phyloP scores from a whole-genome alignment of 345 rosid genomes.

The Hirschfeldia incana region DNA sequence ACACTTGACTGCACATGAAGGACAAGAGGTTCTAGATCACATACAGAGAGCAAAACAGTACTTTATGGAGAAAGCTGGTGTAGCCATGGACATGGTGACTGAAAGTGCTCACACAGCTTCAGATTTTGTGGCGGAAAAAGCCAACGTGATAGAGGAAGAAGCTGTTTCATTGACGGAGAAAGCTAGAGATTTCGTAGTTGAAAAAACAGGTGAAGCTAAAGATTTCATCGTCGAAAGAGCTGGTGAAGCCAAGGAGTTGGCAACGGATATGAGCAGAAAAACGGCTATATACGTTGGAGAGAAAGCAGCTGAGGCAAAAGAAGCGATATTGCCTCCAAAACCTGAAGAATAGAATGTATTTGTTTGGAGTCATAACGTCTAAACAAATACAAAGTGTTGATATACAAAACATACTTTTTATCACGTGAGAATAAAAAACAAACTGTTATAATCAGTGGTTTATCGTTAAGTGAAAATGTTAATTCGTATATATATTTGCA shows the following conservation, averaged over 20 bases:
- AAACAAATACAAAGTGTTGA: not conserved
- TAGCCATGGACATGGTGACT: conserved; percentile 25
- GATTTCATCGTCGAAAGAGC: not conserved
- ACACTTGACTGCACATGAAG: conserved; percentile 9
- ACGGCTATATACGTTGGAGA: conserved; percentile 26
- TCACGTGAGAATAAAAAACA: not conserved
- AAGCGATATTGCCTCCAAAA: conserved; percentile 27
- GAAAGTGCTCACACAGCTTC: conserved; percentile 28
- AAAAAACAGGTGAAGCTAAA: conserved; percentile 16
- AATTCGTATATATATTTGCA: not conserved
- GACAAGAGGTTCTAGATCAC: conserved; percentile 25
- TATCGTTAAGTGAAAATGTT: not conserved
- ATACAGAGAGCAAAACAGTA: conserved; percentile 30
- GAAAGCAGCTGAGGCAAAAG: conserved; percentile 26
- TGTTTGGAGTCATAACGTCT: conserved; percentile 7
- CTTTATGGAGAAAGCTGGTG: conserved; percentile 28
- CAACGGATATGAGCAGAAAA: conserved; percentile 20
- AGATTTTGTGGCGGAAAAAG: conserved; percentile 24
- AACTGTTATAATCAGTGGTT: not conserved
- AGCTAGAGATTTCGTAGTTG: conserved; percentile 21
- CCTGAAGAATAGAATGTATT: not conserved
- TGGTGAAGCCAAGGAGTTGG: conserved; percentile 8
- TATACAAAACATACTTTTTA: not conserved
- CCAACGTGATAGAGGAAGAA: conserved; percentile 24
- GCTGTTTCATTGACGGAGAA: conserved; percentile 21